Base-by-base conservation (phyloP, 2,329 filamentous ascomycete genomes). In the Gliomastix tumulicola region DNA sequence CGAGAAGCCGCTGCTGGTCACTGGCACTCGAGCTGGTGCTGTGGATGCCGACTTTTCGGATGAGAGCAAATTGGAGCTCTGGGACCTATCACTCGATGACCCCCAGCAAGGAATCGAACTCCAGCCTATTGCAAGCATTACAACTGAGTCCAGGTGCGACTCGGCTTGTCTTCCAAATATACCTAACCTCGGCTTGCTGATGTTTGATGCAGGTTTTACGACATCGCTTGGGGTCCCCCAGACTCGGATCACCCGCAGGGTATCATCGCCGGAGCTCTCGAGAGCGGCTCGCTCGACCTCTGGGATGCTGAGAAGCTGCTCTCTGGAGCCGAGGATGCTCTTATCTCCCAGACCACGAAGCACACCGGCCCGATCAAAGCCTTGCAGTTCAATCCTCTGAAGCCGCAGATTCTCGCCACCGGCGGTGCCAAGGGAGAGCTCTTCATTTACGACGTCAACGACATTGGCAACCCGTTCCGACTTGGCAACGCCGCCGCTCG, bases 1-100 rank as follows among this genome's bases (percentile, higher is more conserved):
- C 35, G 75, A 77, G 27, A 79, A 82, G 49, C 88, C 90, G 50
- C 72, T 94, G 49, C 71, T 98, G 46, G 90, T 88, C 42, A 98
- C 92, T 20, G 92, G 92, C 51, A 98, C 92, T 32, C 82, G 89
- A 50, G 89, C 92, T 43, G 92, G 92, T 45, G 92, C 92, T 51
- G 88, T 98, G 30, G 88, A 94, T 63, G 89, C 87, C 50, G 89
- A 97, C 62, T 98, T 98, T 65, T 97, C 92, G 20, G 92, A 92
- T 61, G 89, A 97, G 60, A 96, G 88, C 45, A 90, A 90, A 66
- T 70, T 98, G 40, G 92, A 98, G 69, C 73, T 98, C 42, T 98
- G 92, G 92, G 88, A 97, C 63, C 71, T 98, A 48, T 82, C 79
- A 55, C 72, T 97, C 47, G 87, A 94, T 60, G 79, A 80, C 60